These are phyloP conservation scores for Gnaphalium uliginosum DNA, from an alignment of 129 eudicot genomes.

Conservation along the genomic window DNA sequence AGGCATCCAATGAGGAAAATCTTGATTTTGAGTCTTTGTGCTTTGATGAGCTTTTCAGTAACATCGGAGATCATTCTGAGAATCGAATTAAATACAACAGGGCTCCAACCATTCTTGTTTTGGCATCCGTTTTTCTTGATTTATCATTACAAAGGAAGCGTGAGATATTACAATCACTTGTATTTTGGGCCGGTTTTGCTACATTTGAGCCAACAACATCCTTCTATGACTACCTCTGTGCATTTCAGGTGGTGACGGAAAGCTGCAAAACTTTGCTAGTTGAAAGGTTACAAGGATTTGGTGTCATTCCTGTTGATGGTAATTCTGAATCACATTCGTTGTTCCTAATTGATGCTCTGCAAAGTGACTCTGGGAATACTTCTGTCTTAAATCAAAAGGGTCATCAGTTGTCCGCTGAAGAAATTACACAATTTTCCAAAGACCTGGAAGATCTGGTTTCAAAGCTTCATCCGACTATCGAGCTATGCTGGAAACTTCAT, in stretches of 20 bases:
- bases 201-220: slow-evolving; percentile 56
- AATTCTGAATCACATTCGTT: slow-evolving; percentile 40
- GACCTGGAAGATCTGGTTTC: slow-evolving; percentile 56
- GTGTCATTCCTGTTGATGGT: slow-evolving; percentile 51
- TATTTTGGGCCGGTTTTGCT: slow-evolving; percentile 75
- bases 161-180: slow-evolving; percentile 55
- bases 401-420: slow-evolving; percentile 52
- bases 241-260: slow-evolving; percentile 68
- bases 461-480: slow-evolving; percentile 64
- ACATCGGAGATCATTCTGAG: slow-evolving; percentile 39
- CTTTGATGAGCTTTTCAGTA: slow-evolving; percentile 70
- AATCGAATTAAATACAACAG: slow-evolving; percentile 38
- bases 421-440: slow-evolving; percentile 44
- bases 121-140: slow-evolving; percentile 74
- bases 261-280: slow-evolving; percentile 52
- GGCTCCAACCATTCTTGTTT: slow-evolving; percentile 67
- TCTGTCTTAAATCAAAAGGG: slow-evolving; percentile 27
- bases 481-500: slow-evolving; percentile 82
- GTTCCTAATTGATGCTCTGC: slow-evolving; percentile 59
- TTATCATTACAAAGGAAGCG: slow-evolving; percentile 61
- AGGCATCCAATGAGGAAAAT: slow-evolving; percentile 61
- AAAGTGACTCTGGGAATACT: slow-evolving; percentile 19
- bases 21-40: slow-evolving; percentile 79
- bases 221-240: slow-evolving; percentile 74
- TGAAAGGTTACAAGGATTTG: slow-evolving; percentile 53